A percentile compares a stretch with the other conserved stretches of the same genome.
These are phyloP conservation scores for Echium plantagineum DNA, from an alignment of 257 asterid genomes.

Conservation along the genomic window DNA sequence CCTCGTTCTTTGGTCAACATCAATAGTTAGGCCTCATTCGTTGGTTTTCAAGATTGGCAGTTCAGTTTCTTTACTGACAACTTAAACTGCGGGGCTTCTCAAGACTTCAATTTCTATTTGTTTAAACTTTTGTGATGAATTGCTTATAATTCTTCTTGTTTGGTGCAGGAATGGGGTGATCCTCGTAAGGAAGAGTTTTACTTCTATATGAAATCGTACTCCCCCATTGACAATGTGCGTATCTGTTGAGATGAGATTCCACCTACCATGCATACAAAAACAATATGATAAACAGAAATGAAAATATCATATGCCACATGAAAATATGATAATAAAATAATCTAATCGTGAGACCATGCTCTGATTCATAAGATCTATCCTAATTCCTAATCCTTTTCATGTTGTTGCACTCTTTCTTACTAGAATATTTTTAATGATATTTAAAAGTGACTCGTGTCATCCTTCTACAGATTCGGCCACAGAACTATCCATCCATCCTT, in stretches of 20 bases:
- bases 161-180: conserved; percentile 95
- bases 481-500: conserved; percentile 75
- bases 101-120: background rate
- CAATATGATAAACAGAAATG: background rate
- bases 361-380: background rate
- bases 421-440: background rate
- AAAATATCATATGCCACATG: background rate
- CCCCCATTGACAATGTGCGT: conserved; percentile 90
- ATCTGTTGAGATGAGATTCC: conserved; percentile 2
- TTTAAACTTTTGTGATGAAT: background rate
- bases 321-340: background rate
- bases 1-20: no score
- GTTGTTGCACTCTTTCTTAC: background rate
- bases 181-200: conserved; percentile 89
- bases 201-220: conserved; percentile 83
- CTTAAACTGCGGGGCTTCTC: background rate
- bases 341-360: background rate
- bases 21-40: no score
- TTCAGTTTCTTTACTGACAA: background rate
- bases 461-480: conserved; percentile 48
- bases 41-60: background rate
- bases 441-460: conserved; percentile 13
- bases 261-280: background rate
- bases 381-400: background rate
- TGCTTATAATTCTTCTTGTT: conserved; percentile 10